Conservation (phyloP, 2,329 filamentous ascomycete genomes). For the Aspergillus eucalypticola region DNA sequence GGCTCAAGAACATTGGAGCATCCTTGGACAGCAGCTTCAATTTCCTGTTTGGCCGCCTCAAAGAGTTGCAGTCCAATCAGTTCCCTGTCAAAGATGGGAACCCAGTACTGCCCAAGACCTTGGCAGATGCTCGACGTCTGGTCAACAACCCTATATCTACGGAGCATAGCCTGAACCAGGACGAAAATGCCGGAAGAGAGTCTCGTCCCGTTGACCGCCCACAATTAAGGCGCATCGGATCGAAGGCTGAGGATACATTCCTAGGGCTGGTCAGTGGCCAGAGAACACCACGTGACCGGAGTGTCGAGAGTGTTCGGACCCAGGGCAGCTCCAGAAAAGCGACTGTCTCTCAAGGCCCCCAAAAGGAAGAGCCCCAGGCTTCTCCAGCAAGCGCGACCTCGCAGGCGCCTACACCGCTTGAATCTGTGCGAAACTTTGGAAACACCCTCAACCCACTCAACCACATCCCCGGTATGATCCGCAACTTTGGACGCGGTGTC, state of each 20-base stretch:
- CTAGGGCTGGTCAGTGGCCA: slow-evolving; percentile 71
- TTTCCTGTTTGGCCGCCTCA: slow-evolving; percentile 84
- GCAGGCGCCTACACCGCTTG: slow-evolving; percentile 60
- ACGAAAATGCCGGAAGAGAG: slow-evolving; percentile 55
- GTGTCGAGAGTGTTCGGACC: slow-evolving; percentile 64
- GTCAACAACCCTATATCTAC: slow-evolving; percentile 58
- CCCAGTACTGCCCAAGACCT: slow-evolving; percentile 73
- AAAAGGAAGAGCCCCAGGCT: slow-evolving; percentile 27
- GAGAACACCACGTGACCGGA: slow-evolving; percentile 66
- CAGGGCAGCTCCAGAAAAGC: slow-evolving; percentile 45
- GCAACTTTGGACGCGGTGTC: slow-evolving; percentile 64
- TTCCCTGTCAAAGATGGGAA: slow-evolving; percentile 42
- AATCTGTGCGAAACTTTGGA: slow-evolving; percentile 78
- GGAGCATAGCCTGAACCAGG: slow-evolving; percentile 53
- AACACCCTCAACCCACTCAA: slow-evolving; percentile 81
- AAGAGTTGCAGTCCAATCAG: slow-evolving; percentile 61
- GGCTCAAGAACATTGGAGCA: slow-evolving; percentile 86
- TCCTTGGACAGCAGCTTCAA: slow-evolving; percentile 91
- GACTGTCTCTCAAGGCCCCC: slow-evolving; percentile 21
- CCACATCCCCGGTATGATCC: slow-evolving; percentile 74
- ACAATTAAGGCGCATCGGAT: slow-evolving; percentile 36
- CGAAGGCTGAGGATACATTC: slow-evolving; percentile 63
- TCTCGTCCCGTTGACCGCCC: slow-evolving; percentile 32
- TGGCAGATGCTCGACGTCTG: slow-evolving; percentile 89
- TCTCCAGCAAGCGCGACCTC: slow-evolving; percentile 28